Evolutionary conservation across 2,329 filamentous ascomycete species (phyloP).

Genomic region (Scedosporium apiospermum): DNA sequence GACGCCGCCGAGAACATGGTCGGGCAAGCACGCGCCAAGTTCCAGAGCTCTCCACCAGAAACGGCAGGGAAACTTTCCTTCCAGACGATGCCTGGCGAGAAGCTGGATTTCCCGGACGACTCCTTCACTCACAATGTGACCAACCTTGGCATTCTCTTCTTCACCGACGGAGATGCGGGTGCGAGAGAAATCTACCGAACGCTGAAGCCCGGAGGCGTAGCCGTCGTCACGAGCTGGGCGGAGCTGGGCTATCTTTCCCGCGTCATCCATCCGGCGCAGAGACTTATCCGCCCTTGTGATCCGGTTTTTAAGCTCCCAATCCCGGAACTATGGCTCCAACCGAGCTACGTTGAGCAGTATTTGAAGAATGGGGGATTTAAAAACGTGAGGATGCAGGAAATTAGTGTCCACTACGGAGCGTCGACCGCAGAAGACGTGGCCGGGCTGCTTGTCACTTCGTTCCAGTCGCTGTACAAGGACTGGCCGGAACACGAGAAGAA

Average conservation of each 20-base stretch:
- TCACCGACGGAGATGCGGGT: constrained; percentile 18
- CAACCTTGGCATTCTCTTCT: constrained; percentile 29
- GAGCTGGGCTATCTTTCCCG: constrained; percentile 11
- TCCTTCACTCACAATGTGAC: constrained; percentile 27
- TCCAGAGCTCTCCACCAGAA: neutral
- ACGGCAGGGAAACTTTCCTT: constrained; percentile 4
- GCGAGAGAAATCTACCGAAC: constrained; percentile 27
- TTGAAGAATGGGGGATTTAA: constrained; percentile 7
- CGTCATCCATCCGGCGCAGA: constrained; percentile 11
- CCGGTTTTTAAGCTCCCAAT: constrained; percentile 10
- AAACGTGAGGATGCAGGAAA: constrained; percentile 1
- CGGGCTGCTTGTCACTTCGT: neutral
- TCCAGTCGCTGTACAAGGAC: neutral
- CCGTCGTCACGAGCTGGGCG: constrained; percentile 23
- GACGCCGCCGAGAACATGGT: constrained; percentile 15
- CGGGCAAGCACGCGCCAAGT: constrained; percentile 10
- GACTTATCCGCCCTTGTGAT: constrained; percentile 9
- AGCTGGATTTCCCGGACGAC: constrained; percentile 16
- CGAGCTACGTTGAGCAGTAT: neutral
- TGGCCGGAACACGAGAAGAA: constrained; percentile 9
- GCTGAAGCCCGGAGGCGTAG: constrained; percentile 23
- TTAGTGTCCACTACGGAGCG: constrained; percentile 4
- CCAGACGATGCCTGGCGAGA: constrained; percentile 15
- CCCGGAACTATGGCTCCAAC: constrained; percentile 7
- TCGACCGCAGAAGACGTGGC: constrained; percentile 4